phyloP scores from a whole-genome alignment of 192 early-diverging fungal genomes.

The Coemansia sp. region DNA sequence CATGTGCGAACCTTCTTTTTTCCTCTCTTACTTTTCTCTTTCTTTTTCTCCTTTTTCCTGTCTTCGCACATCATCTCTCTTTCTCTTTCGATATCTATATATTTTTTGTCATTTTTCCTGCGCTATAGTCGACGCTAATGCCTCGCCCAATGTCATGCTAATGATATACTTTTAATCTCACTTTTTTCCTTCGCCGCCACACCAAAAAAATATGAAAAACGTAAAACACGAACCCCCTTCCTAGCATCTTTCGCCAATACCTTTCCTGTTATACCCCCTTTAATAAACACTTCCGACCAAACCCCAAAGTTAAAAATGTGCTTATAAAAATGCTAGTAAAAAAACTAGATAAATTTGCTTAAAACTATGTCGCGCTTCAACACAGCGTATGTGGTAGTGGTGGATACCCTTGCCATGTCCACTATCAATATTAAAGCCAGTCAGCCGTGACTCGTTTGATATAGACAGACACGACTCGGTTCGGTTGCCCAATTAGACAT shows the following conservation, averaged over 20 bases:
- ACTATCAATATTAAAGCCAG: slow-evolving; percentile 26
- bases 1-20: background rate
- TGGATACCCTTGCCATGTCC: slow-evolving; percentile 16
- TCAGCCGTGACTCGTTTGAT: slow-evolving; percentile 31
- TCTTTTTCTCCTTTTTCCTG: background rate
- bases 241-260: background rate
- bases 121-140: background rate
- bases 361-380: slow-evolving; percentile 20
- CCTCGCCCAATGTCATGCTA: background rate
- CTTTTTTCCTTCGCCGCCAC: background rate
- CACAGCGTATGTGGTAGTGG: background rate
- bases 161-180: background rate
- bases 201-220: background rate
- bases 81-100: background rate
- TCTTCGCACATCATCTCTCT: slow-evolving; percentile 2
- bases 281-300: background rate
- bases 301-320: background rate
- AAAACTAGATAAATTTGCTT: slow-evolving; percentile 20
- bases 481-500: slow-evolving; percentile 7
- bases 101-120: background rate
- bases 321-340: slow-evolving; percentile 8
- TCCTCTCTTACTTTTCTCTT: slow-evolving; percentile 9
- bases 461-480: slow-evolving; percentile 18
- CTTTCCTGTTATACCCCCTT: background rate
- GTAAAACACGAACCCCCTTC: too few species aligned